These are phyloP conservation scores for Crepidotus variabilis DNA, from an alignment of 768 basidiomycete genomes.

Conservation along the genomic window DNA sequence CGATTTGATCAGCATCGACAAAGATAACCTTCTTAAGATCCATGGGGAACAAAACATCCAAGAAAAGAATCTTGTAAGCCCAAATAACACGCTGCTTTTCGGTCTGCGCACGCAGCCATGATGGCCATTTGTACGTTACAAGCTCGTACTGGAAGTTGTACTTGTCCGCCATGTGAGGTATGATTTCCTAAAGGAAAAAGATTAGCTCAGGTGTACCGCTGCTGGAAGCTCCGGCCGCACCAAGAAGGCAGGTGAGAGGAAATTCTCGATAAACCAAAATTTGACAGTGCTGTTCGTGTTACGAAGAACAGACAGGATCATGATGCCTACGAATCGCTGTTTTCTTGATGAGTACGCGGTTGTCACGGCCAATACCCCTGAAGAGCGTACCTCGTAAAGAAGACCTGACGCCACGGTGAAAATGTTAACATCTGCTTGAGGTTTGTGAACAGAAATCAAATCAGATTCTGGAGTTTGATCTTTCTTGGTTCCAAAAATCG, in stretches of 20 bases:
- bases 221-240: slow-evolving; percentile 36
- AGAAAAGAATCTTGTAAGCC: slow-evolving; percentile 99
- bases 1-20: slow-evolving; percentile 97
- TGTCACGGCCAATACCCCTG: not conserved
- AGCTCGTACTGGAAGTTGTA: slow-evolving; percentile 96
- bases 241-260: slow-evolving; percentile 95
- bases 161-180: slow-evolving; percentile 86
- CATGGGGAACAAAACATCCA: slow-evolving; percentile 98
- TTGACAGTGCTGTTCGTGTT: slow-evolving; percentile 96
- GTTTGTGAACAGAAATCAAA: slow-evolving; percentile 19
- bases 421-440: slow-evolving; percentile 93
- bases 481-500: slow-evolving; percentile 35
- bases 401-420: slow-evolving; percentile 98
- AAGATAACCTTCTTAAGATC: slow-evolving; percentile 99
- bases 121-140: slow-evolving; percentile 99
- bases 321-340: slow-evolving; percentile 95
- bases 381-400: slow-evolving; percentile 75
- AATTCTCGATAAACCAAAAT: slow-evolving; percentile 99
- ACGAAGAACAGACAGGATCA: slow-evolving; percentile 93
- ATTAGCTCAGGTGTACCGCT: not conserved
- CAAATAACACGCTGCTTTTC: slow-evolving; percentile 99
- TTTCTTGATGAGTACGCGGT: not conserved
- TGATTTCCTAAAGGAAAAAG: slow-evolving; percentile 66
- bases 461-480: slow-evolving; percentile 16
- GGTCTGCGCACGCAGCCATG: slow-evolving; percentile 93